Evolutionary conservation across 805 yeast species (phyloP), one percentile per base, ranked within the genome.

Genomic region (Komagataella pseudopastoris): DNA sequence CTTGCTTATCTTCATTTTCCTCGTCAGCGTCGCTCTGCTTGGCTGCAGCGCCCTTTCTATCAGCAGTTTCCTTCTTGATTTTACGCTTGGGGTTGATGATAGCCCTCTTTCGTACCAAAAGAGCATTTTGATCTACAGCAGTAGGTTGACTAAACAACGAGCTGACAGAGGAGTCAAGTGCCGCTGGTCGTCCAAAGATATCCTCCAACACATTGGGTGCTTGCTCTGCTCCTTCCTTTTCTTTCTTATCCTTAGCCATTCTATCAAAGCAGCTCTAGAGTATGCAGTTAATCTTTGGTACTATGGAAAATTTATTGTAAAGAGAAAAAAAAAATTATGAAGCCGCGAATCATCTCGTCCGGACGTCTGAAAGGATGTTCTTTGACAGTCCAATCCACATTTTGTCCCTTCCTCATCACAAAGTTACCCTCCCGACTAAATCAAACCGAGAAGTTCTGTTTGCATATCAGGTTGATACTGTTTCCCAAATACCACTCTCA

Each of bases 61-160:
- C 57, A 51, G 58, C 57, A 48, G 59, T 55, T 20, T 56, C 60
- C 46, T 52, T 46, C 23, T 46, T n/a, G 48, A 22, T 10, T 16
- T 23, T 8, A 48, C 49, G 20, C 23, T 48, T n/a, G 23, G 24
- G 44, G 17, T 63, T 56, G 51, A 62, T 54, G 56, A 63, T 59
- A 56, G 63, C 52, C 48, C 63, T 51, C 46, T 58, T 30, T 30
- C 39, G 10, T 6, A 30, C 39, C 14, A 30, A 14, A 30, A 30
- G 39, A 30, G 39, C 54, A 47, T 59, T 59, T 60, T 62, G 64
- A 56, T 71, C 65, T n/a, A 82, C 71, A 12, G 82, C 80, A 18
- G 74, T 58, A 10, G 71, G 63, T 47, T 63, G 62, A 39, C 68
- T 56, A 52, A 73, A 68, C 51, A 76, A 65, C 30, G 67, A 56